Conservation (phyloP, 108 stramenopile species). For the Seminavis robusta region DNA sequence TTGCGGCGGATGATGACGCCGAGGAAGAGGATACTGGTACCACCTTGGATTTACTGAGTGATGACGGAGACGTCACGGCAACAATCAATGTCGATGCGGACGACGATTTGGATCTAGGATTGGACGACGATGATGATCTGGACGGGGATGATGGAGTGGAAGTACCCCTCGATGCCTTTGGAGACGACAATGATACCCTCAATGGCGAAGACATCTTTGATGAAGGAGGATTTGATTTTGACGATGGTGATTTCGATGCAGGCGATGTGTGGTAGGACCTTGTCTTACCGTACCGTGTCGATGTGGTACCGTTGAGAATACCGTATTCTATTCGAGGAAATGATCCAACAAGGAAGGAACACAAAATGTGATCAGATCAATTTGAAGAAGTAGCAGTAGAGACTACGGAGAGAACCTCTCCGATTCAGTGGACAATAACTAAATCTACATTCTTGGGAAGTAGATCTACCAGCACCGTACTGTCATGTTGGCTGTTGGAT, state of each 20-base stretch:
- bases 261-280: constrained; percentile 13
- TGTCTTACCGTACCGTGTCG: neutral
- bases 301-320: neutral
- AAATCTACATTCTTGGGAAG: too few relatives aligned
- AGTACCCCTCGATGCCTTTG: constrained; percentile 44
- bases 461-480: too few relatives aligned
- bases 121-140: constrained; percentile 36
- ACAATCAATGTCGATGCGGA: constrained; percentile 45
- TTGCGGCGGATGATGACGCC: constrained; percentile 29
- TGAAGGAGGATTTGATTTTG: constrained; percentile 54
- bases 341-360: too few relatives aligned
- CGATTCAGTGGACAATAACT: too few relatives aligned
- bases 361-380: too few relatives aligned
- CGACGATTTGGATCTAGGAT: constrained; percentile 29
- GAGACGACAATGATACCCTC: constrained; percentile 25
- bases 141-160: constrained; percentile 27
- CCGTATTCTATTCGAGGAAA: too few relatives aligned
- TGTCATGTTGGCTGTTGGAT: too few relatives aligned
- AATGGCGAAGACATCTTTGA: constrained; percentile 44
- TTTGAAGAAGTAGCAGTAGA: too few relatives aligned
- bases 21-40: constrained; percentile 30
- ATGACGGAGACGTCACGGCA: constrained; percentile 31
- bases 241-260: constrained; percentile 43
- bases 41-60: neutral
- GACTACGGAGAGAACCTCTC: too few relatives aligned